Evolutionary conservation across 352 stramenopile genomes (phyloP).

Genomic region (Globisporangium recalcitrans): DNA sequence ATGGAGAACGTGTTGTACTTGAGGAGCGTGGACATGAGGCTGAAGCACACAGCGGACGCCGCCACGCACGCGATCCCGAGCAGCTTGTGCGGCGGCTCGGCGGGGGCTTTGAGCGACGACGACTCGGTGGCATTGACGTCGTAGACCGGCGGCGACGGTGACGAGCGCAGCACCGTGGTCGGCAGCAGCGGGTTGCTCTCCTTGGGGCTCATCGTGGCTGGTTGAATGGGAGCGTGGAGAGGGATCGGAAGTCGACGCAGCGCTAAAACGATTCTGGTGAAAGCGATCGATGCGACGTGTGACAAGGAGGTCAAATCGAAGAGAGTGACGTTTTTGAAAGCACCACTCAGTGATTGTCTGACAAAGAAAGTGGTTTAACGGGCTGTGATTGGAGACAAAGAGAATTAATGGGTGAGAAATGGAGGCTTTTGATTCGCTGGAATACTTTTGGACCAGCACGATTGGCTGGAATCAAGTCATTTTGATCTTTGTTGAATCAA

Average conservation of each 20-base stretch:
- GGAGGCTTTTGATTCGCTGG: background rate
- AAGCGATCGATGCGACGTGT: background rate
- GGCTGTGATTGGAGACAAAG: background rate
- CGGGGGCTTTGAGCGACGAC: background rate
- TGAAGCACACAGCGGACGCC: slow-evolving; percentile 74
- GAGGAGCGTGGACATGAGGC: slow-evolving; percentile 74
- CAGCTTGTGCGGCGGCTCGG: slow-evolving; percentile 35
- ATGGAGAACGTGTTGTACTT: slow-evolving; percentile 76
- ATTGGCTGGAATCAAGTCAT: background rate
- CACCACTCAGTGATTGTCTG: background rate
- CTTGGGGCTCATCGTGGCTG: slow-evolving; percentile 2
- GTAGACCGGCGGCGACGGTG: background rate
- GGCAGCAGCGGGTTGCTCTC: slow-evolving; percentile 11
- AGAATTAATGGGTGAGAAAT: background rate
- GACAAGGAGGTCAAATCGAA: background rate
- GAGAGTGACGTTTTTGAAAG: slow-evolving; percentile 5
- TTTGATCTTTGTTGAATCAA: background rate
- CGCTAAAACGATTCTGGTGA: background rate
- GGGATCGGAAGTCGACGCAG: background rate
- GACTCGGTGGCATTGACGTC: background rate
- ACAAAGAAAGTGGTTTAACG: background rate
- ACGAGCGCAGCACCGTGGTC: slow-evolving; percentile 11
- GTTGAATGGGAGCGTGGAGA: background rate
- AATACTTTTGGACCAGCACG: background rate
- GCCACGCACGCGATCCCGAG: slow-evolving; percentile 64